Evolutionary conservation across 1,284 basidiomycete species (phyloP).

Genomic region (Cryptococcus jaspeensis): DNA sequence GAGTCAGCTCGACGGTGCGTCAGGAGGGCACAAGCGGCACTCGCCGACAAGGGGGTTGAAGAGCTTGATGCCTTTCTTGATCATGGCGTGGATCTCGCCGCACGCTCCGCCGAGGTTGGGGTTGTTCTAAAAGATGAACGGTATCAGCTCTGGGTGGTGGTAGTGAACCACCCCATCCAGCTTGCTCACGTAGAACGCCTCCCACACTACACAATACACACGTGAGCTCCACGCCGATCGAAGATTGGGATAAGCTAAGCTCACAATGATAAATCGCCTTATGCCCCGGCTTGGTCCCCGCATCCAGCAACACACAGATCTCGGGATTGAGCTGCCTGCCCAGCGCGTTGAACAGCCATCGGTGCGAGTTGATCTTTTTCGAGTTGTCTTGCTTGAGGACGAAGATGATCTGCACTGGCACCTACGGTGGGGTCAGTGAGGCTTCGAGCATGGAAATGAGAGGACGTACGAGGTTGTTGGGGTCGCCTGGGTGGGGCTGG

Average conservation of each 20-base stretch:
- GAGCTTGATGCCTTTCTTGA: conserved; percentile 85
- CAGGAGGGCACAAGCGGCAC: conserved; percentile 8
- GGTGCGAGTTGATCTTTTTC: conserved; percentile 89
- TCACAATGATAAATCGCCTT: conserved; percentile 86
- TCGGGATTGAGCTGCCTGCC: conserved; percentile 84
- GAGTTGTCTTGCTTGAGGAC: conserved; percentile 95
- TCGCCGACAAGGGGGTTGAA: conserved; percentile 84
- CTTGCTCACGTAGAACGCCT: conserved; percentile 58
- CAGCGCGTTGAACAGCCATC: conserved; percentile 98
- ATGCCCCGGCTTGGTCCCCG: conserved; percentile 93
- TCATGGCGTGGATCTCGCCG: conserved; percentile 94
- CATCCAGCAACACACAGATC: conserved; percentile 85
- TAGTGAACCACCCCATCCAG: background rate
- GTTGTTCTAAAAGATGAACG: conserved; percentile 44
- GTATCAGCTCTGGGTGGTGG: background rate
- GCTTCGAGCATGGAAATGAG: background rate
- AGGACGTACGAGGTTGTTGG: conserved; percentile 69
- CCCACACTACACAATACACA: conserved; percentile 64
- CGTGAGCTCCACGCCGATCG: no score
- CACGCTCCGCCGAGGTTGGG: conserved; percentile 73
- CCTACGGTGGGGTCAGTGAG: conserved; percentile 7
- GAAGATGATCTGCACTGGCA: conserved; percentile 94
- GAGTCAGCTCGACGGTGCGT: conserved; percentile 46
- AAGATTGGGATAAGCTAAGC: no score
- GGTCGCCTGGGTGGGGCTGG: conserved; percentile 80